Evolutionary conservation across 352 stramenopile genomes (phyloP), one percentile per base, ranked within the genome.

Genomic region (Saprolegnia diclina): DNA sequence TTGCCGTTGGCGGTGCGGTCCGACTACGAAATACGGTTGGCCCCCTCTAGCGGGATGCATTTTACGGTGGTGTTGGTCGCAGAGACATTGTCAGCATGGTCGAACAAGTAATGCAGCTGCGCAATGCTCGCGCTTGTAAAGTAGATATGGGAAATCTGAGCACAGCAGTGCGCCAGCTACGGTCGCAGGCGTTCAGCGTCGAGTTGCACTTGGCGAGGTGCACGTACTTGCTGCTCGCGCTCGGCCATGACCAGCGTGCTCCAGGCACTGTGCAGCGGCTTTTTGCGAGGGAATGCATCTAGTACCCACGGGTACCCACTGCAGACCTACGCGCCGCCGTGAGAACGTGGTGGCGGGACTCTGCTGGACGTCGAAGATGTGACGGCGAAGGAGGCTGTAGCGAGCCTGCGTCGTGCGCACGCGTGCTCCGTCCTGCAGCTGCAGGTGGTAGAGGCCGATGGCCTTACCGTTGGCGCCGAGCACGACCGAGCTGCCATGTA

Each of bases 111-210:
- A 9, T 59, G 52, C 3, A 59, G n/a, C 13, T 19, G 24, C 13
- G 4, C 11, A 16, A 59, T 24, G 24, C 13, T 59, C 13, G 2
- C 52, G 24, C 9, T 40, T 16, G 52, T 59, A 59, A 59, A 59
- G 35, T 59, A 9, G 3, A 40, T n/a, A 3, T 9, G 52, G 3
- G 52, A 59, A 4, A 59, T 35, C 19, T 40, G 11, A 19, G 52
- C 52, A 11, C 11, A 59, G n/a, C 52, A 59, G 13, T 42, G 35
- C 19, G 52, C 35, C 11, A 59, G 19, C 52, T 59, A 59, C 52
- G 5, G 21, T 14, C 52, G 16, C 7, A 57, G 7, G 32, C 7
- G 38, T 14, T 45, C 38, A 45, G 14, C 14, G 7, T 57, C 22
- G 7, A 57, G 32, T 52, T 19, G 18, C 9, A 57, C 9, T 57